These are phyloP conservation scores for Colletotrichum spaethianum DNA, from an alignment of 2,329 filamentous ascomycete genomes.

Conservation along the genomic window DNA sequence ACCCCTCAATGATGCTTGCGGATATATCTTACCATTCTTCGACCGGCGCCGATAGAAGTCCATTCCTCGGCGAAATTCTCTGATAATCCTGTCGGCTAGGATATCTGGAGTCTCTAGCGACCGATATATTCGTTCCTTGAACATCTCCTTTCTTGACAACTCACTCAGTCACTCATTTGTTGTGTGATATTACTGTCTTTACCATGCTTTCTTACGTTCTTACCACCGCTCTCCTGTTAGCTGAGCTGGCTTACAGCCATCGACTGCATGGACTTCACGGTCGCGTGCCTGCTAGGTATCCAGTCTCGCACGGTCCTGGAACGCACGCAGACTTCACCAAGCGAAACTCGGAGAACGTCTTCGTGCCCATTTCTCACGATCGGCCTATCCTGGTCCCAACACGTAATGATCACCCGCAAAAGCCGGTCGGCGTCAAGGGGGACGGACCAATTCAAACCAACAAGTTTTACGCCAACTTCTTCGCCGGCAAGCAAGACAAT, in stretches of 20 bases:
- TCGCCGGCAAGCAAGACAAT: constrained; percentile 75
- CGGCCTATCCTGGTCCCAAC: constrained; percentile 19
- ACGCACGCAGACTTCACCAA: neutral
- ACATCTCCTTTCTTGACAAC: too few relatives aligned
- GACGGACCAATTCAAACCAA: constrained; percentile 71
- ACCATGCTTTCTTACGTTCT: neutral
- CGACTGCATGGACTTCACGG: neutral
- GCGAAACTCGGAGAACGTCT: constrained; percentile 8
- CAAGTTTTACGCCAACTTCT: constrained; percentile 81
- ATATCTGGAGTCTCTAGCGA: neutral
- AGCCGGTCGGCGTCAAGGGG: constrained; percentile 21
- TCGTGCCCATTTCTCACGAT: constrained; percentile 21
- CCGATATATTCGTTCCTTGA: neutral
- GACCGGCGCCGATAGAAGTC: neutral
- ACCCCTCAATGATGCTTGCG: neutral
- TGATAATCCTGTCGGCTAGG: too few relatives aligned
- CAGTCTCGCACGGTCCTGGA: too few relatives aligned
- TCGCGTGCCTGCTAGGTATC: too few relatives aligned
- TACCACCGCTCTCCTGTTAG: neutral
- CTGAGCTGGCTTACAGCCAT: neutral
- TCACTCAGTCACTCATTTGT: too few relatives aligned
- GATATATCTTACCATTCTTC: too few relatives aligned
- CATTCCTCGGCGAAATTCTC: too few relatives aligned
- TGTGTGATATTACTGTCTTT: neutral
- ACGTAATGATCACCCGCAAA: constrained; percentile 30